Base-by-base conservation (phyloP, 148 eudicot genomes). In the Limonium bicolor region DNA sequence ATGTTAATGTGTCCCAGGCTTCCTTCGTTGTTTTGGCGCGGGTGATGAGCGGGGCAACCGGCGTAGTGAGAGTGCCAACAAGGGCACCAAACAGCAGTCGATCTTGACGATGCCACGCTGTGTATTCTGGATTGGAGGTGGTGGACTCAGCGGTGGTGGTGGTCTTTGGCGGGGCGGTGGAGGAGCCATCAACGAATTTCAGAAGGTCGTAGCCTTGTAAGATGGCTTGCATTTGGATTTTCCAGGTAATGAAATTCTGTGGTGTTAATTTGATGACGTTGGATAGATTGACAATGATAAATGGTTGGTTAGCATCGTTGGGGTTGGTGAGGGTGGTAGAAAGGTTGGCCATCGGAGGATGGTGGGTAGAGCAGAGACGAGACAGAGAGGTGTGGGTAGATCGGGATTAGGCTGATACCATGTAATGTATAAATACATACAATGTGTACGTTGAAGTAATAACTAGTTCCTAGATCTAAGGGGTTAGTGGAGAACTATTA, bases 181-280 rank as follows among this genome's bases (percentile, higher is more conserved):
- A 4, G 38, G 54, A 12, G 3, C 54, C 54, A 49, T 49, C 41
- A n/a, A 49, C 30, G 5, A 21, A 49, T n/a, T 22, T 35, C 20
- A 49, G 23, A 4, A 49, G 4, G 2, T 38, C 54, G 16, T 34
- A 35, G 19, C 54, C 41, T 20, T 20, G 41, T 12, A 49, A 41
- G 4, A 30, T 49, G 41, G 41, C 54, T 21, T 33, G 27, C 1
- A 33, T 49, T 14, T 49, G 54, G 0, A 49, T 10, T 2, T 35
- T 34, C 54, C 41, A 49, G 3, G 41, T 20, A 1, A 49, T 1
- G 15, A 20, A 49, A 7, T 49, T 49, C 3, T 19, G 33, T 7
- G 29, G 3, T 7, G 7, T 19, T 1, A 24, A 30, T 16, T 49
- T 49, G 19, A 35, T 20, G 20, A 35, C 11, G 9, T 49, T 34